A percentile compares a stretch with the other conserved stretches of the same genome.
phyloP scores from a whole-genome alignment of 2,329 filamentous ascomycete genomes.

The Podosphaera fusca region DNA sequence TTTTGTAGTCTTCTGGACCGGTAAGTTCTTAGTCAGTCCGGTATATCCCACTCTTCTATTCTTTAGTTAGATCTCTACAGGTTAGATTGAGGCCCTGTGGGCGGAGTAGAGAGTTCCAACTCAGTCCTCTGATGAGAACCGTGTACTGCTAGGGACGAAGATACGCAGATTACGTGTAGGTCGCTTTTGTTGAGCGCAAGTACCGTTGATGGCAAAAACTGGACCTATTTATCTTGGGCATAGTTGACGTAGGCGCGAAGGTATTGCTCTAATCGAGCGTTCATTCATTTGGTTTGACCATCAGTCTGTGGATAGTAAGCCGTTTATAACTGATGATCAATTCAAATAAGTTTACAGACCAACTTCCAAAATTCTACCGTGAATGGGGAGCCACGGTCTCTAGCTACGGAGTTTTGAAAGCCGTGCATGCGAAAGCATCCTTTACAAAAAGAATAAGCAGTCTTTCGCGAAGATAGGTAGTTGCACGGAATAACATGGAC shows the following conservation, averaged over 20 bases:
- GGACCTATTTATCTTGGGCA: neutral
- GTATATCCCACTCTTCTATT: too few species aligned
- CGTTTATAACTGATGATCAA: neutral
- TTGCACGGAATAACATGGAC: neutral
- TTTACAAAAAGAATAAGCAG: neutral
- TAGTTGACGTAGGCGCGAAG: neutral
- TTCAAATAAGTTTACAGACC: too few species aligned
- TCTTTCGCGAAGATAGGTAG: neutral
- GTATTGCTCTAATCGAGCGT: neutral
- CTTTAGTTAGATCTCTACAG: too few species aligned
- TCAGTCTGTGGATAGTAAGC: neutral
- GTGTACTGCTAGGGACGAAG: neutral
- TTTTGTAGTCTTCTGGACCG: too few species aligned
- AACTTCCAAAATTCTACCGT: neutral
- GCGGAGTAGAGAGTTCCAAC: neutral
- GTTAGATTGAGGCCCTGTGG: neutral
- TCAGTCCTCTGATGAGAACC: neutral
- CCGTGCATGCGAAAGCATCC: neutral
- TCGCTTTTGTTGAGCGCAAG: neutral
- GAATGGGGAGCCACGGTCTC: neutral
- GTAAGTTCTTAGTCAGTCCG: too few species aligned
- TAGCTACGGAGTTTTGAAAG: neutral
- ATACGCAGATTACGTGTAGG: neutral
- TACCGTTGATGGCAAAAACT: neutral
- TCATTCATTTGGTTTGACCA: neutral